Base-by-base conservation (phyloP, 2,329 filamentous ascomycete species). In the Metarhizium robertsii region DNA sequence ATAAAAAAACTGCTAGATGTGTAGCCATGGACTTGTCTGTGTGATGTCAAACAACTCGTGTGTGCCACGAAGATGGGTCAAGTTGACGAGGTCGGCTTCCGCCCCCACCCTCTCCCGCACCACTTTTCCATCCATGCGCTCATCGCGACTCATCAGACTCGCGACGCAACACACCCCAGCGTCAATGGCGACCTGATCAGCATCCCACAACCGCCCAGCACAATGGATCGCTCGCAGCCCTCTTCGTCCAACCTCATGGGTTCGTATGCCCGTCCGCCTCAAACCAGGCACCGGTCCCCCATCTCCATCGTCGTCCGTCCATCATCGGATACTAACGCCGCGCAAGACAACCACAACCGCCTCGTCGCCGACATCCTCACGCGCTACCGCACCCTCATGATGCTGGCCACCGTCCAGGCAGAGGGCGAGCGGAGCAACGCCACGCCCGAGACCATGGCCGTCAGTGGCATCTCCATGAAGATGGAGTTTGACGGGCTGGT, bases 401-500 rank as follows among this genome's bases (percentile, higher is more conserved):
- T 73, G 66, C 67, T 74, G 13, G 71, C 73, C 51, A 75, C 73
- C 34, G 67, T 72, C 43, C 73, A 75, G 43, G 72, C 71, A 18
- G 68, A 72, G 29, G 70, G 65, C 50, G 72, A 73, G 55, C 65
- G 66, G 40, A 67, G 67, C 58, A 71, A 68, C 55, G 68, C 69
- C 57, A 72, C 71, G 55, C 72, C 73, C 0, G 69, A 74, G 53
- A 67, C 70, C 58, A 71, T 74, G 56, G 71, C 73, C 52, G 73
- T 75, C 34, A 67, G 70, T 4, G 70, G 72, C 47, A 70, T 76
- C 34, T 71, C 72, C 42, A 74, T 75, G 66, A 72, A 73, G 63
- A 71, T 73, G 61, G 73, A 75, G 53, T 76, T 76, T 52, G 73
- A 76, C 55, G 71, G 71, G 3, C 61, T 76, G 16, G 73, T 75